Evolutionary conservation across 805 yeast genomes (phyloP), one percentile per base, ranked within the genome.

Genomic region (Priceomyces fermenticarens): DNA sequence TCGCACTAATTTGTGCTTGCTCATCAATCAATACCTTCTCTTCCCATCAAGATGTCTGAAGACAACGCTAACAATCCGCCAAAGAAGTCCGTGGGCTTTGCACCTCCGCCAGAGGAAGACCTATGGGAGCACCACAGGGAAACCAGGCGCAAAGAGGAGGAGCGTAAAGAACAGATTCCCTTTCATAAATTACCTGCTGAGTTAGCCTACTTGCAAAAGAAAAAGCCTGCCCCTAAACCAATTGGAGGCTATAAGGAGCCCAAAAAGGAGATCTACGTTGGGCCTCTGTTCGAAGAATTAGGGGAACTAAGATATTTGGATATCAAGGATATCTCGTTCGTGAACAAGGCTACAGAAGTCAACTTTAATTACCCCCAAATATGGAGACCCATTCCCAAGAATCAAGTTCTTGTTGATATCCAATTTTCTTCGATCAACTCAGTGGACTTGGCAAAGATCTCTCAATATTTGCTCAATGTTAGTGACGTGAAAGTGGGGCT

Each of bases 341-440:
- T 76, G 40, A 69, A 70, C 46, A 67, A 66, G 46, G 60, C 63
- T 36, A 67, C 72, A 1, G 68, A 62, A 36, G 68, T 81, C 51
- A 77, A 78, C 28, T 81, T 80, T 55, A 76, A 77, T 47, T 73
- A 76, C 48, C 70, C 67, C 15, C 72, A 70, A 31, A 69, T 77
- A 36, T 70, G 70, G 23, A 52, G 72, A 15, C 85, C 83, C 2
- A 61, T 80, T 36, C 60, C 68, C 6, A 55, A 67, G 25, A 66
- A 69, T 49, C 70, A 71, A 38, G 53, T 85, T 4, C 65, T 85
- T 14, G 78, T 86, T 10, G 76, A 81, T 48, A 78, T 83, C 16
- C 65, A 67, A 35, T 77, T 77, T 42, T 81, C 78, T 1, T 77
- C 84, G 1, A 62, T 86, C 30, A 83, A 81, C 51, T 85, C 91